Evolutionary conservation across 2,329 filamentous ascomycete genomes (phyloP).

Genomic region (Didymella exigua): DNA sequence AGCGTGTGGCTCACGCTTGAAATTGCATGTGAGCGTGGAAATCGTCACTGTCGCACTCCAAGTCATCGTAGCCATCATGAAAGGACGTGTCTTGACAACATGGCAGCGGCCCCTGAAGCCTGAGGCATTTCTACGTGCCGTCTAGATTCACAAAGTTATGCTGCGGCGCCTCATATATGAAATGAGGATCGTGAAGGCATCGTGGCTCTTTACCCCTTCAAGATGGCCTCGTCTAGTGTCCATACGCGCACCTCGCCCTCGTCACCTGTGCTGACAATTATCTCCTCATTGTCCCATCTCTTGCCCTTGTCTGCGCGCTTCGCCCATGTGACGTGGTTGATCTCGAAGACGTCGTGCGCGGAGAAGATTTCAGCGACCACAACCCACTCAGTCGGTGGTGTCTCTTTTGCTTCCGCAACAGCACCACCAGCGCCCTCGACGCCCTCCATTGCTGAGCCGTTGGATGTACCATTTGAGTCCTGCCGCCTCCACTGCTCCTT

Average conservation of each 20-base stretch:
- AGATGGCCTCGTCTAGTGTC: constrained; percentile 53
- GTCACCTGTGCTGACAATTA: constrained; percentile 89
- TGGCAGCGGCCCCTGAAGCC: constrained; percentile 3
- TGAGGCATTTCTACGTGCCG: constrained; percentile 2
- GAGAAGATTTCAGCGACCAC: constrained; percentile 71
- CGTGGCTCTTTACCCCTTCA: not conserved
- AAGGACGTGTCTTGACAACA: not conserved
- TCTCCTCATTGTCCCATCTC: constrained; percentile 71
- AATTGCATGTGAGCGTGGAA: constrained; percentile 1
- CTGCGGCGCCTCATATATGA: not conserved
- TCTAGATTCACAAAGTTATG: constrained; percentile 9
- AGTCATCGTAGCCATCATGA: not conserved
- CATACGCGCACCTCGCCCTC: constrained; percentile 88
- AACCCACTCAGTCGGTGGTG: constrained; percentile 66
- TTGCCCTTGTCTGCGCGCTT: constrained; percentile 72
- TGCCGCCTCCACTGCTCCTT: constrained; percentile 24
- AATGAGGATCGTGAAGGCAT: no score
- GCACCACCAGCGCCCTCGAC: constrained; percentile 22
- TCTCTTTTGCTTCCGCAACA: constrained; percentile 22
- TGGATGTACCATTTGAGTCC: constrained; percentile 31
- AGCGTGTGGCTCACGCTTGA: constrained; percentile 22
- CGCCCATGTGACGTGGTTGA: constrained; percentile 93
- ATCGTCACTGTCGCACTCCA: not conserved
- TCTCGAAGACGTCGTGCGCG: constrained; percentile 89
- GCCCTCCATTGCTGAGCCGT: constrained; percentile 26